Evolutionary conservation across 106 monocot species (phyloP).

Genomic region (Dendrobium officinale): DNA sequence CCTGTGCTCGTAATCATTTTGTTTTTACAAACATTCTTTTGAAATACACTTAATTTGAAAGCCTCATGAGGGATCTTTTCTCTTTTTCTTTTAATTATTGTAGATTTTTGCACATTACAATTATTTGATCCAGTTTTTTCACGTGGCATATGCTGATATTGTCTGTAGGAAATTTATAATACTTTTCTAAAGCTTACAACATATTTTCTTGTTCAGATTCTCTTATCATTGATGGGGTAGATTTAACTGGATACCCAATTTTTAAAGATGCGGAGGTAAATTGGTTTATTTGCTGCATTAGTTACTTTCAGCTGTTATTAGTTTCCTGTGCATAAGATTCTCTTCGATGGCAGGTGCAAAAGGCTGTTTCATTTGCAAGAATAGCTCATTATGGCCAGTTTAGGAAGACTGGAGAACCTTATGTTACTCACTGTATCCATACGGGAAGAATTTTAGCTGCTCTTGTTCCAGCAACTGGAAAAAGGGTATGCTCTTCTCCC

Average conservation of each 20-base stretch:
- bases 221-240: constrained; percentile 79
- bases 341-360: constrained; percentile 52
- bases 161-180: too few species aligned
- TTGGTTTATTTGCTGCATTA: not conserved
- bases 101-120: too few species aligned
- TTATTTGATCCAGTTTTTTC: not conserved
- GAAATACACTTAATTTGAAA: too few species aligned
- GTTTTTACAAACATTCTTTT: not conserved
- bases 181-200: not conserved
- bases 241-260: constrained; percentile 83
- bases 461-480: constrained; percentile 74
- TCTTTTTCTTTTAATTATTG: not conserved
- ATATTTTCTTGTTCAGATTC: constrained; percentile 41
- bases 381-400: constrained; percentile 77
- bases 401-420: constrained; percentile 89
- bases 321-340: not conserved
- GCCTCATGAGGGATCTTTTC: not conserved
- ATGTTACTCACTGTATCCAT: constrained; percentile 88
- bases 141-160: not conserved
- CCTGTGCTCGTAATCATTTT: not conserved
- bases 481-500: constrained; percentile 39
- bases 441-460: constrained; percentile 95
- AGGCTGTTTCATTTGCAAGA: constrained; percentile 84
- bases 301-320: not conserved
- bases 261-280: constrained; percentile 73